phyloP scores from a whole-genome alignment of 140 eudicot species.

The Senecio squalidus region DNA sequence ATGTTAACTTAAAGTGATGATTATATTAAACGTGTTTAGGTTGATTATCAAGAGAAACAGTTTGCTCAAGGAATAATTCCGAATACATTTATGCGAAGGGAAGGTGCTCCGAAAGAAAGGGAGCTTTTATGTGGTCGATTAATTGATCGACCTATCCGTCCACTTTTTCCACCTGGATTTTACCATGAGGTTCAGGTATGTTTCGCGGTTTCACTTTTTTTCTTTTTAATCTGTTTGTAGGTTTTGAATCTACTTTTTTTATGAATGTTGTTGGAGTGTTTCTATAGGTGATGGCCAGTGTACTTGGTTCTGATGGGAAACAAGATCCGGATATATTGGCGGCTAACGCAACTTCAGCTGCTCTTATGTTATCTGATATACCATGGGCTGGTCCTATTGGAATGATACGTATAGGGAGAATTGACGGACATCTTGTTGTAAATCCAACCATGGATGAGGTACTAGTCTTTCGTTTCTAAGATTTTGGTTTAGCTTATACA shows the following conservation, averaged over 20 bases:
- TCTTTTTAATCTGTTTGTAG: neutral
- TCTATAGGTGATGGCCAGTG: constrained; percentile 79
- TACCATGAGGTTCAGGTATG: constrained; percentile 87
- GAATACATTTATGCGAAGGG: constrained; percentile 81
- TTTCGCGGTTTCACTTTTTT: neutral
- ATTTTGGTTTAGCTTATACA: neutral
- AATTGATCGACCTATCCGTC: constrained; percentile 91
- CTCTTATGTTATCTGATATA: constrained; percentile 94
- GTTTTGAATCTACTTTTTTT: constrained; percentile 7
- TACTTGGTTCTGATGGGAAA: constrained; percentile 92
- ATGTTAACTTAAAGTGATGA: too few species aligned
- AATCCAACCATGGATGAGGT: constrained; percentile 99
- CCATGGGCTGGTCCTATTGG: constrained; percentile 99
- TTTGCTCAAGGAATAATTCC: constrained; percentile 90
- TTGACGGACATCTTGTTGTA: constrained; percentile 65
- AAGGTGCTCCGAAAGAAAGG: constrained; percentile 96
- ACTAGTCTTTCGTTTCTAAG: neutral
- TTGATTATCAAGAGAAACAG: constrained; percentile 97
- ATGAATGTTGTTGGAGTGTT: neutral
- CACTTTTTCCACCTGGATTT: constrained; percentile 91
- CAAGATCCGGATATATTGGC: constrained; percentile 99
- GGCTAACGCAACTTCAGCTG: constrained; percentile 96
- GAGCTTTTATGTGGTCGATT: constrained; percentile 85
- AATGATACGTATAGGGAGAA: constrained; percentile 86
- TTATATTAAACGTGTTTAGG: constrained; percentile 40